Conservation (phyloP, 176 grass and related monocot species). For the Rhynchospora breviuscula region DNA sequence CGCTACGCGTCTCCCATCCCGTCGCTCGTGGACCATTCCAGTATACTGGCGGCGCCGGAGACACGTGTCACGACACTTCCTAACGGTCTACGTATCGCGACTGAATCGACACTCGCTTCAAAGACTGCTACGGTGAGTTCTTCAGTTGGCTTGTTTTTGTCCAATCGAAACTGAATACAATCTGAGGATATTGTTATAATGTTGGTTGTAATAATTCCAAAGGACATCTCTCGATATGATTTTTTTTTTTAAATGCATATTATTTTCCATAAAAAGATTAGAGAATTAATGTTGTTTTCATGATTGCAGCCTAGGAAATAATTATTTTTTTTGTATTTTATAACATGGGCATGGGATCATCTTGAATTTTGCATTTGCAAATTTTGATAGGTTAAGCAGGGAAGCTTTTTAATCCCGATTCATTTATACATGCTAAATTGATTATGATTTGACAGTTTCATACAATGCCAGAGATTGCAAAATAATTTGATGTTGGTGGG, state of each 20-base stretch:
- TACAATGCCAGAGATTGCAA: neutral
- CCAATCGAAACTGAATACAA: neutral
- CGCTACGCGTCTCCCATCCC: conserved; percentile 82
- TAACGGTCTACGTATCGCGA: conserved; percentile 82
- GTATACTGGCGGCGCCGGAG: conserved; percentile 66
- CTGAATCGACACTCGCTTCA: conserved; percentile 68
- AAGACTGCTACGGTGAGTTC: conserved; percentile 59
- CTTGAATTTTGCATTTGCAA: neutral
- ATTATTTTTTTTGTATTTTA: neutral
- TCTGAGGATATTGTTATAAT: neutral
- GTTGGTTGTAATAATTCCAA: neutral
- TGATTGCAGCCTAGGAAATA: neutral
- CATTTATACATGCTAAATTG: neutral
- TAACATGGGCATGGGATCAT: neutral
- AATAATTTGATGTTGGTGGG: neutral
- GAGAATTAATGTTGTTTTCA: neutral
- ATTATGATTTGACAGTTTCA: neutral
- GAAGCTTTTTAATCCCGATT: neutral
- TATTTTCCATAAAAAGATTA: neutral
- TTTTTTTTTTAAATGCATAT: neutral
- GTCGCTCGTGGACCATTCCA: conserved; percentile 59
- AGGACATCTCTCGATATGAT: neutral
- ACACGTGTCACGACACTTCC: conserved; percentile 83
- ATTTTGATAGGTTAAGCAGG: neutral
- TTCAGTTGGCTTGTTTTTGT: neutral